Evolutionary conservation across 768 basidiomycete genomes (phyloP), one percentile per base, ranked within the genome.

Genomic region (Mycena sanguinolenta): DNA sequence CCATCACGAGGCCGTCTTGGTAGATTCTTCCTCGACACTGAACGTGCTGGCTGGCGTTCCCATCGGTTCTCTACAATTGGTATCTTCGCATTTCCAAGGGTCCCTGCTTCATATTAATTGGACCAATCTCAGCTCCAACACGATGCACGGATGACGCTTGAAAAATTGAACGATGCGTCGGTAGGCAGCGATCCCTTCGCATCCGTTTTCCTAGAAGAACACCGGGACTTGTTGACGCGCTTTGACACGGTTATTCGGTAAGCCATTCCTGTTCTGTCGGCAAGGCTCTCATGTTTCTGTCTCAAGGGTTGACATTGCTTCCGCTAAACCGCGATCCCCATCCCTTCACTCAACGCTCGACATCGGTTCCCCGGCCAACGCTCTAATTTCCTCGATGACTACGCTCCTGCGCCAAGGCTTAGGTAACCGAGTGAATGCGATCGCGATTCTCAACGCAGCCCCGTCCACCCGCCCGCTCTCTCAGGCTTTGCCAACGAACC

Each of bases 41-140:
- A 99, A 99, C 77, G 76, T 97, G 13, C 80, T 97, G 25, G 88
- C 91, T 0, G 90, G 88, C 12, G 87, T 97, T 34, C 94, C 96
- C 23, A 73, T 89, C 17, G 87, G 92, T 3, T 96, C 95, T 1
- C 83, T 99, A 1, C 88, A 93, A 58, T 81, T 97, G 80, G 94
- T 96, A 78, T 75, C 86, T 32, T 42, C 30, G n/a, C 19, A 39
- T 38, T 32, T 39, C 65, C 73, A 46, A 66, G 14, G 12, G 36
- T 58, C 36, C 50, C 30, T 3, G 8, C 34, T 36, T 42, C 63
- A 23, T 32, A 39, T 34, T 62, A 17, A 30, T 32, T 46, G 27
- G 23, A n/a, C n/a, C n/a, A n/a, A n/a, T 53, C 42, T 64, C 73
- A 96, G 95, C 88, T 96, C 38, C 85, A 84, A 66, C 83, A 91